A percentile compares a stretch with the other conserved stretches of the same genome.
These are phyloP conservation scores for Blastomyces gilchristii DNA, from an alignment of 2,329 filamentous ascomycete genomes.

Conservation along the genomic window DNA sequence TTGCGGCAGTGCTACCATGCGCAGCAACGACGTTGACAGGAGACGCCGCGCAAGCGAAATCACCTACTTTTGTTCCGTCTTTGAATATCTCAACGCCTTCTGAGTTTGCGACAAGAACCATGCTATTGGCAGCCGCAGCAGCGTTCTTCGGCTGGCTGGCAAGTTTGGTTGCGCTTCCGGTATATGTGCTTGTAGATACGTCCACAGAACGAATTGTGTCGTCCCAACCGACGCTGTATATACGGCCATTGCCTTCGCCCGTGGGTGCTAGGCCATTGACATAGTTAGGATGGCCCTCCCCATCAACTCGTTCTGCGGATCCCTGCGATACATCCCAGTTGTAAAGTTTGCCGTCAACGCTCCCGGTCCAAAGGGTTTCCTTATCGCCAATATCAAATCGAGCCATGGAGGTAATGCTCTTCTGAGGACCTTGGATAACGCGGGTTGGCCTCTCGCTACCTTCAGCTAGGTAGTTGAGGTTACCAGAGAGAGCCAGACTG, in stretches of 20 bases:
- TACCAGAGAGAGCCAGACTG: conserved; percentile 75
- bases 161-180: conserved; percentile 57
- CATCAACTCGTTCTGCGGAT: conserved; percentile 59
- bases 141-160: conserved; percentile 72
- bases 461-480: conserved; percentile 77
- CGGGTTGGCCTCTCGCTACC: conserved; percentile 58
- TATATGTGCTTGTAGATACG: conserved; percentile 62
- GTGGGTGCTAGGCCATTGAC: conserved; percentile 62
- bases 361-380: conserved; percentile 73
- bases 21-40: conserved; percentile 61
- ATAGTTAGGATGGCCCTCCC: conserved; percentile 75
- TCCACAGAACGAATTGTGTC: conserved; percentile 77
- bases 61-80: conserved; percentile 49
- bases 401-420: conserved; percentile 71
- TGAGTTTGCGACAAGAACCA: conserved; percentile 50
- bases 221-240: conserved; percentile 91
- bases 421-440: conserved; percentile 79
- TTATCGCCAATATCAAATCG: conserved; percentile 40
- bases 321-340: conserved; percentile 71
- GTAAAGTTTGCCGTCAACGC: conserved; percentile 79
- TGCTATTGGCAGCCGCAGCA: conserved; percentile 41
- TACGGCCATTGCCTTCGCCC: conserved; percentile 43
- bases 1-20: conserved; percentile 55
- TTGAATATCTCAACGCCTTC: conserved; percentile 51
- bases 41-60: conserved; percentile 51